Base-by-base conservation (phyloP, 768 basidiomycete species). In the Pleurotus tuber-regium region DNA sequence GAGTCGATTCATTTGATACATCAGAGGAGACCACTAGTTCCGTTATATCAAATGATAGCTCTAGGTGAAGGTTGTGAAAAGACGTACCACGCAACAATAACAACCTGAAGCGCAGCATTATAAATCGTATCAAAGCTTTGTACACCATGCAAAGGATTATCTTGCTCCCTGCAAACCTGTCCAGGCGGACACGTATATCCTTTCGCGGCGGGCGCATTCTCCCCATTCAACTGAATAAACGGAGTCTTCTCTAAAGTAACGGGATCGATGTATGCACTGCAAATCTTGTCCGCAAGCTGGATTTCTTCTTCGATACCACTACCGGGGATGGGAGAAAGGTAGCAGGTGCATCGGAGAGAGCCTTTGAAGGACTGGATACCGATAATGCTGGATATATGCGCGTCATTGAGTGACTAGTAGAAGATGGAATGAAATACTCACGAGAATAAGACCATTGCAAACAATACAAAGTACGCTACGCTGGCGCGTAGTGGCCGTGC, bases 361-460 rank as follows among this genome's bases (percentile, higher is more conserved):
- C 92, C 93, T 52, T 86, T 83, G 74, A 99, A 99, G 0, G 90
- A 82, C 59, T 98, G 92, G 1, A 97, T 81, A n/a, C 96, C 95
- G 52, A 97, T 89, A 61, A 98, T 89, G 3, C 91, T 89, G 55
- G 1, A 26, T 1, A 31, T 42, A 23, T 24, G 24, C 8, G 44
- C n/a, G n/a, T n/a, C n/a, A n/a, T n/a, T n/a, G n/a, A n/a, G n/a
- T n/a, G n/a, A n/a, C n/a, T n/a, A n/a, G n/a, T n/a, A n/a, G n/a
- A n/a, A n/a, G n/a, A n/a, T n/a, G n/a, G n/a, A n/a, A n/a, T n/a
- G n/a, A n/a, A 43, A 47, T 26, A 72, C 86, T 59, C 53, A 91
- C 89, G 90, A 92, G 67, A 98, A 97, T 4, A 98, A 62, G 10
- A 83, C 69, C 72, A 93, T 86, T 0, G 93, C 93, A 60, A 98